Base-by-base conservation (phyloP, 2,329 filamentous ascomycete species). In the Colletotrichum sp. region DNA sequence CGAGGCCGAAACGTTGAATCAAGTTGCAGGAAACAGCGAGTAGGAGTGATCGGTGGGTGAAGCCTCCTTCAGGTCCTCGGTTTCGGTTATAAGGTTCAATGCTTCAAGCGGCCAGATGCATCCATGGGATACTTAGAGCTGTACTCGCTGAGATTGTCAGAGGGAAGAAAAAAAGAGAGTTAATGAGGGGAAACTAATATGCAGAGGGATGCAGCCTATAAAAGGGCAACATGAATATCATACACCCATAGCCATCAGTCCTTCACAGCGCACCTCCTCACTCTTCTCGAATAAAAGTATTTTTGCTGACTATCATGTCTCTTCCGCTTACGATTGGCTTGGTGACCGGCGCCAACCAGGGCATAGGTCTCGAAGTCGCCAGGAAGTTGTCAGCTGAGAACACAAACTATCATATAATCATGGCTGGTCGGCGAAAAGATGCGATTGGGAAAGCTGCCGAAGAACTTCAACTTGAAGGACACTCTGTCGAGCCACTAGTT, bases 141-240 rank as follows among this genome's bases (percentile, higher is more conserved):
- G 34, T 16, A 36, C 34, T 8, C 15, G 34, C 16, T 36, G 34
- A 8, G 34, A 16, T 36, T 36, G 16, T 2, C 15, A 36, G 16
- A 16, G 7, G 34, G 34, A 36, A 36, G 34, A 36, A 36, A 16
- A 7, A 36, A 7, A 16, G 34, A 36, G 34, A 36, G 4, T n/a
- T 48, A 6, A 16, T 16, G n/a, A 48, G 11, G 16, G 4, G 8
- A 22, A 22, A 7, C 0, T 12, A 2, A 12, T n/a, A n/a, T 0
- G n/a, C n/a, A 22, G 19, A 5, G 44, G 22, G n/a, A 48, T 48
- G 44, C 12, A 22, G 6, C n/a, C 44, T 48, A 48, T 48, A 48
- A 48, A 48, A 22, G 44, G 19, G 44, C 44, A n/a, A 12, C 11
- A 48, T 48, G 44, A 48, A n/a, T 48, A 9, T 11, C 44, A 22